Evolutionary conservation across 2,329 filamentous ascomycete genomes (phyloP), one percentile per base, ranked within the genome.

Genomic region (Fusarium sp.): DNA sequence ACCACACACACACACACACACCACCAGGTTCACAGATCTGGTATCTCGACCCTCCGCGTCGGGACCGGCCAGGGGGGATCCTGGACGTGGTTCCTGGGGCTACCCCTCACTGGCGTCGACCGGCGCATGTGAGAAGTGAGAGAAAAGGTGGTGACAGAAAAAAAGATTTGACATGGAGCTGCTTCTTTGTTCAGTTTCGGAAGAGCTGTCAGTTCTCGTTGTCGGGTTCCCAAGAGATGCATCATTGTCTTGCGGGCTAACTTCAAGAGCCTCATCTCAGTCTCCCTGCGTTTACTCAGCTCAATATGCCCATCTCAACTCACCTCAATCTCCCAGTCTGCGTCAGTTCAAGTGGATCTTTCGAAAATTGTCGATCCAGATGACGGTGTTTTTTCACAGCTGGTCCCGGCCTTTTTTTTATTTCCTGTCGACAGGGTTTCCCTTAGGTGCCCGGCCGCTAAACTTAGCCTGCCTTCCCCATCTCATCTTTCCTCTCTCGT

Each of bases 71-170:
- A 77, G n/a, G 76, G 76, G 76, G 69, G 45, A 76, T 73, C 77
- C 76, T 67, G 67, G 76, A 57, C 52, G 29, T 63, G 64, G 76
- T 78, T 78, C 77, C 77, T 77, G 75, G 76, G 76, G 68, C 76
- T 76, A 77, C 73, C 76, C 75, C 75, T 78, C 76, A 75, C 69
- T 76, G 68, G 76, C 69, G 70, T 62, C 62, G 56, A 50, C 54
- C 22, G 66, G 71, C 57, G 72, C 61, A 74, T 74, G 69, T 72
- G 71, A 77, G 75, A 74, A 74, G 70, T 75, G 70, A 73, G 73
- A 50, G 61, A 74, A 71, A 70, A 69, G 73, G 54, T 75, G 62
- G 65, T 76, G 74, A 76, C 69, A 69, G 65, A 75, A 76, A 31
- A 29, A 34, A 67, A 31, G 29, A 57, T 22, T 47, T 47, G 50